Evolutionary conservation across 2,329 filamentous ascomycete species (phyloP).

Genomic region (Monilinia vaccinii-corymbosi): DNA sequence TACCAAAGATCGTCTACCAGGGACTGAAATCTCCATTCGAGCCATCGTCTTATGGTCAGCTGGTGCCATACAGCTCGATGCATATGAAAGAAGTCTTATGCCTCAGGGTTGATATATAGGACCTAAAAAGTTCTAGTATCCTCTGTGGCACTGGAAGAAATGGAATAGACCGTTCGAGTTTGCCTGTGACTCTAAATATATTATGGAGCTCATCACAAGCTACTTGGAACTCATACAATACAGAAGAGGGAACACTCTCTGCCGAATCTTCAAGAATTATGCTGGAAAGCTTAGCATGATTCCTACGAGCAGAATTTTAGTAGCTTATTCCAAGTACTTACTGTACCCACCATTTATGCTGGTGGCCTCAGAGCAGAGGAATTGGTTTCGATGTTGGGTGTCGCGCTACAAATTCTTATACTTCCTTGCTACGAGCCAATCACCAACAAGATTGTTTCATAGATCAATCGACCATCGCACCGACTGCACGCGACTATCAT

Average conservation of each 20-base stretch:
- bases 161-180: neutral
- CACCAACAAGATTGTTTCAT: neutral
- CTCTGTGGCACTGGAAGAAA: neutral
- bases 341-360: neutral
- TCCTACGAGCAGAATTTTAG: neutral
- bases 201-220: neutral
- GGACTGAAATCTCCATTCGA: constrained; percentile 46
- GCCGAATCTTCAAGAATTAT: neutral
- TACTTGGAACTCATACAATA: neutral
- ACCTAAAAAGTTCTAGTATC: neutral
- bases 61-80: constrained; percentile 59
- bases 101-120: neutral
- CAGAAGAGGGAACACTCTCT: neutral
- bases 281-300: neutral
- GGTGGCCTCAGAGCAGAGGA: neutral
- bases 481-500: neutral
- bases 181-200: neutral
- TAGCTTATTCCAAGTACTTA: neutral
- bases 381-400: neutral
- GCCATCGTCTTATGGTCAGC: constrained; percentile 72
- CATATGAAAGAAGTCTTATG: constrained; percentile 49
- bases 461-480: neutral
- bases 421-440: neutral
- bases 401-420: neutral
- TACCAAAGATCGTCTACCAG: constrained; percentile 6